A percentile compares a stretch with the other conserved stretches of the same genome.
These are phyloP conservation scores for Athelia sp. DNA, from an alignment of 1,284 basidiomycete genomes.

Conservation along the genomic window DNA sequence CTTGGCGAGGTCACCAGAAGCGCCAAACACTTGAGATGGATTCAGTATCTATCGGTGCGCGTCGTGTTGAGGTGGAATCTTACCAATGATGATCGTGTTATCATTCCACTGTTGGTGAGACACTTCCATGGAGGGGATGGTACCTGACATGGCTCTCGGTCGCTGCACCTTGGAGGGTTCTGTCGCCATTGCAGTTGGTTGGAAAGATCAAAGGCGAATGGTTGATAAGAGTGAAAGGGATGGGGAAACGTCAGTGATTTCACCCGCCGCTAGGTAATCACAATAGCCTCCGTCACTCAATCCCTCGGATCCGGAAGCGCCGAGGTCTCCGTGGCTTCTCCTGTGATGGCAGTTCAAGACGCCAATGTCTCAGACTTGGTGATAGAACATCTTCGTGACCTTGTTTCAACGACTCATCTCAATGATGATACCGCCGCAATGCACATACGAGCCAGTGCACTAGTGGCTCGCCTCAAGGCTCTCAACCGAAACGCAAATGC, in stretches of 20 bases:
- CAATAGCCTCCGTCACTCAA: too few species aligned
- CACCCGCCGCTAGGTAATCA: too few species aligned
- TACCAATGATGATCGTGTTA: conserved; percentile 86
- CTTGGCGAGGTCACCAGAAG: conserved; percentile 97
- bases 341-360: not conserved
- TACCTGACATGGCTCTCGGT: conserved; percentile 61
- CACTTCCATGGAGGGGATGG: conserved; percentile 82
- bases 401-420: conserved; percentile 43
- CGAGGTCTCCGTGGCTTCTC: too few species aligned
- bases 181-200: not conserved
- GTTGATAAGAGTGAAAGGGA: conserved; percentile 7
- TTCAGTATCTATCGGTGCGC: conserved; percentile 13
- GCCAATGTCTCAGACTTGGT: conserved; percentile 35
- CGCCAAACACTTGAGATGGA: conserved; percentile 75
- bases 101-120: conserved; percentile 71
- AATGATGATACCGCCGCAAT: conserved; percentile 46
- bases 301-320: too few species aligned
- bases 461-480: conserved; percentile 70
- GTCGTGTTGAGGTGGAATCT: conserved; percentile 20
- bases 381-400: conserved; percentile 55
- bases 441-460: conserved; percentile 61
- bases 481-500: conserved; percentile 70
- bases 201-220: not conserved
- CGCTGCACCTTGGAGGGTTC: conserved; percentile 13
- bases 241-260: conserved; percentile 11